phyloP scores from a whole-genome alignment of 352 stramenopile genomes.

The Hyaloperonospora brassicae region DNA sequence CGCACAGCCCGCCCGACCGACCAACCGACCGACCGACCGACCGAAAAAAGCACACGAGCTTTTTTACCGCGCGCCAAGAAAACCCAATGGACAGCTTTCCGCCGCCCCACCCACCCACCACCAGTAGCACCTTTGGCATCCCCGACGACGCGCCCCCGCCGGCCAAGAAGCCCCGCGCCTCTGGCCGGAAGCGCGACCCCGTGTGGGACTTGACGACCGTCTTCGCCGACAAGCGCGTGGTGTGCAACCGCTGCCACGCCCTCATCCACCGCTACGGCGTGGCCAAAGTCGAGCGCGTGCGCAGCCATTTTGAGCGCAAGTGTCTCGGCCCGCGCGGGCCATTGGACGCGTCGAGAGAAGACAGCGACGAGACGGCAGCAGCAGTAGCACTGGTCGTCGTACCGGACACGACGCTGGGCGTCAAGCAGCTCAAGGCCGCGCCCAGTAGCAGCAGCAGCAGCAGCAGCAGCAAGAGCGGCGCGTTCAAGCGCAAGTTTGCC shows the following conservation, averaged over 20 bases:
- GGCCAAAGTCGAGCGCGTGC: slow-evolving; percentile 65
- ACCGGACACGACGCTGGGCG: background rate
- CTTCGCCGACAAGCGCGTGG: slow-evolving; percentile 42
- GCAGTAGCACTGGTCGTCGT: too few relatives aligned
- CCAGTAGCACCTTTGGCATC: slow-evolving; percentile 10
- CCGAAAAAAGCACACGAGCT: slow-evolving; percentile 11
- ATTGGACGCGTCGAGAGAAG: background rate
- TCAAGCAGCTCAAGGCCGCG: slow-evolving; percentile 2
- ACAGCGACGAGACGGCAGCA: slow-evolving; percentile 1
- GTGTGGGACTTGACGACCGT: slow-evolving; percentile 58
- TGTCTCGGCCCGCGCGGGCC: slow-evolving; percentile 28
- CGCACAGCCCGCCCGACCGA: too few relatives aligned
- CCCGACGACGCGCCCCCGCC: slow-evolving; percentile 8
- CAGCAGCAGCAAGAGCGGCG: slow-evolving; percentile 39
- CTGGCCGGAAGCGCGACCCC: slow-evolving; percentile 40
- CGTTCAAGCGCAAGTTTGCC: slow-evolving; percentile 59
- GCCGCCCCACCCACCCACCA: background rate
- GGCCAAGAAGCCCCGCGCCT: slow-evolving; percentile 29
- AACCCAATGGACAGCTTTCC: slow-evolving; percentile 18
- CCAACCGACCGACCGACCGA: too few relatives aligned
- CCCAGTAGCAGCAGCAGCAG: slow-evolving; percentile 15
- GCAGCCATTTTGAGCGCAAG: slow-evolving; percentile 58
- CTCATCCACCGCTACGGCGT: slow-evolving; percentile 63
- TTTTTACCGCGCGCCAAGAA: slow-evolving; percentile 12
- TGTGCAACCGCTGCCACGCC: slow-evolving; percentile 53